Evolutionary conservation across 108 stramenopile species (phyloP), one percentile per base, ranked within the genome.

Genomic region (Mayamaea pseudoterrestris): DNA sequence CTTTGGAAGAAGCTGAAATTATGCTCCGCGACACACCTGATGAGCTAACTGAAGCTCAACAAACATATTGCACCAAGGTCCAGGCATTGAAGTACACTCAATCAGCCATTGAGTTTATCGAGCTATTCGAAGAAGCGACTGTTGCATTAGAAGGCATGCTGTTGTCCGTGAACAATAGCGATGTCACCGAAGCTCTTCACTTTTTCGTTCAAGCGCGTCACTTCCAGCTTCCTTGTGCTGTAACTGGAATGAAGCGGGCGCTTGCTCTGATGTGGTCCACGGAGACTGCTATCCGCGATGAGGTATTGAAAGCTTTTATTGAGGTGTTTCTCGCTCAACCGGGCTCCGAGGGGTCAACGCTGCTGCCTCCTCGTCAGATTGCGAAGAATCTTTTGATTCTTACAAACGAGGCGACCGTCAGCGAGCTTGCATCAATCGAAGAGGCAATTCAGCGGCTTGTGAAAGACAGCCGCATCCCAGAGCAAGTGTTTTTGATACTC

Each of bases 341-440:
- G 16, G 93, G 87, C 5, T 77, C 79, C 0, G 76, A 80, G 25
- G 93, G 85, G 2, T 58, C 69, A 14, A 76, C 79, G 29, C 46
- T 65, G n/a, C 76, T 90, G 30, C 70, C 83, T 13, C 52, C 55
- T 18, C 65, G 80, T 18, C 71, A 78, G 37, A 91, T 92, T 53
- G 94, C 90, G 5, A 68, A 83, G 25, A 97, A 93, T 47, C 71
- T 97, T 7, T 46, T 97, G 4, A 54, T 56, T 46, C 68, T 97
- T 13, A 80, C 65, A 11, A 68, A 70, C 5, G 59, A 79, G 30
- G 74, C 90, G 13, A 80, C 76, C 25, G 71, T 79, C 27, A 90
- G 91, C 30, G 93, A 94, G 50, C 70, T 84, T 13, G 89, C 92
- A 9, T 90, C 82, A 5, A 87, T 98, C 40, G 96, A 98, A 61